phyloP scores from a whole-genome alignment of 352 stramenopile species.

The Thraustochytrium sp. region DNA sequence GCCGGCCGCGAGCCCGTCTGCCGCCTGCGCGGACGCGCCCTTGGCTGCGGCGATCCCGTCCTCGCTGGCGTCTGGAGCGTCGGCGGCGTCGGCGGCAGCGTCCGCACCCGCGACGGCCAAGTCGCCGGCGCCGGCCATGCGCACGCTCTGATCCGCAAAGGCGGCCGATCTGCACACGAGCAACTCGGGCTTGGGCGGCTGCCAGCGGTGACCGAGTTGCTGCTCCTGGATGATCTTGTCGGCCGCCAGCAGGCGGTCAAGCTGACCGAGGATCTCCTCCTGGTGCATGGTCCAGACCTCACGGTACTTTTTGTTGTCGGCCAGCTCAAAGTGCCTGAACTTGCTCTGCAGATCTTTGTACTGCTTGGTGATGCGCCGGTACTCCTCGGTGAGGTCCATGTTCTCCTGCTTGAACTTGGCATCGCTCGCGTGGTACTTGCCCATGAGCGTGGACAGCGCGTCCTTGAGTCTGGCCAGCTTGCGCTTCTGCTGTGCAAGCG shows the following conservation, averaged over 20 bases:
- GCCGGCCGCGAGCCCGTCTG: no score
- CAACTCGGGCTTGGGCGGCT: slow-evolving; percentile 52
- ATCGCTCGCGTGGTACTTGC: slow-evolving; percentile 85
- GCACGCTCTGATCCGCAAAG: slow-evolving; percentile 41
- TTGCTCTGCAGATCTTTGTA: slow-evolving; percentile 91
- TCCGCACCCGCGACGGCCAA: no score
- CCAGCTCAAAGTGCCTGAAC: slow-evolving; percentile 83
- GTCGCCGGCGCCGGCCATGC: no score
- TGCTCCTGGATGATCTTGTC: slow-evolving; percentile 82
- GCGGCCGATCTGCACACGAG: neutral
- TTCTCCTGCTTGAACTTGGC: slow-evolving; percentile 74
- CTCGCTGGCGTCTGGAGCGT: no score
- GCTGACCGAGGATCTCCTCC: slow-evolving; percentile 66
- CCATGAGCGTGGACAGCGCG: slow-evolving; percentile 71
- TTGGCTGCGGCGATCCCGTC: slow-evolving; percentile 50
- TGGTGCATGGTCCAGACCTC: slow-evolving; percentile 86
- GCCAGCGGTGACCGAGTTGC: slow-evolving; percentile 74
- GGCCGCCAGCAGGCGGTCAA: slow-evolving; percentile 75
- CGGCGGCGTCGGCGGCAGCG: slow-evolving; percentile 19
- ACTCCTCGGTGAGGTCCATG: slow-evolving; percentile 86
- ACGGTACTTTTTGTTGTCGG: slow-evolving; percentile 75
- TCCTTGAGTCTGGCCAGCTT: slow-evolving; percentile 85
- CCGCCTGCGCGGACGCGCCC: slow-evolving; percentile 62
- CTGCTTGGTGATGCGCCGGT: slow-evolving; percentile 82
- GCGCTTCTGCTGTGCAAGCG: slow-evolving; percentile 81